Percentiles rank a stretch among this genome's conserved stretches.
Evolutionary conservation across 1,284 basidiomycete species (phyloP).

Genomic region (Phylloboletellus chloephorus): DNA sequence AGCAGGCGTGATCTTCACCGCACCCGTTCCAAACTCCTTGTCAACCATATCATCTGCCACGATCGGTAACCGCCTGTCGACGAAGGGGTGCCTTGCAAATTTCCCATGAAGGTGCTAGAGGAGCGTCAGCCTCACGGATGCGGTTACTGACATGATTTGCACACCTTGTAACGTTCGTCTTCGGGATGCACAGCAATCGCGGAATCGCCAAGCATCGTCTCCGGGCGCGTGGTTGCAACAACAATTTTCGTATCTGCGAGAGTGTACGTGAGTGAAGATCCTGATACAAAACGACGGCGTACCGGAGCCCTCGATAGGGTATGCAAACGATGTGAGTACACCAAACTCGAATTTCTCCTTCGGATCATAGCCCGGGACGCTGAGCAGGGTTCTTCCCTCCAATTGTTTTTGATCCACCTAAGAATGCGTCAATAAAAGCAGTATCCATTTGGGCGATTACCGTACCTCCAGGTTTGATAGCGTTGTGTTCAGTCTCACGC

Average conservation of each 20-base stretch:
- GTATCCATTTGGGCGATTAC: background rate
- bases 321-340: constrained; percentile 93
- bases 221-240: constrained; percentile 96
- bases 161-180: constrained; percentile 80
- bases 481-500: constrained; percentile 92
- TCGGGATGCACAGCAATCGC: constrained; percentile 96
- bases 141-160: background rate
- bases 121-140: background rate
- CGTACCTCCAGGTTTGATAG: constrained; percentile 90
- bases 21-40: constrained; percentile 96
- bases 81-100: constrained; percentile 88
- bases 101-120: constrained; percentile 89
- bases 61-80: constrained; percentile 85
- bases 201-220: constrained; percentile 98
- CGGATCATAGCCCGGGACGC: constrained; percentile 88
- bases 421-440: background rate
- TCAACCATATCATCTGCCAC: constrained; percentile 88
- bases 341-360: constrained; percentile 98
- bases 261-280: background rate
- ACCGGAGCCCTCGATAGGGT: constrained; percentile 84
- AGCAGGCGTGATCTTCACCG: constrained; percentile 99
- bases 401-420: constrained; percentile 93
- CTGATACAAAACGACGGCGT: constrained; percentile 13
- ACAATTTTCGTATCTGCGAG: constrained; percentile 80
- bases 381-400: constrained; percentile 83